phyloP scores from a whole-genome alignment of 2,329 filamentous ascomycete species.

The Eutypa lata region DNA sequence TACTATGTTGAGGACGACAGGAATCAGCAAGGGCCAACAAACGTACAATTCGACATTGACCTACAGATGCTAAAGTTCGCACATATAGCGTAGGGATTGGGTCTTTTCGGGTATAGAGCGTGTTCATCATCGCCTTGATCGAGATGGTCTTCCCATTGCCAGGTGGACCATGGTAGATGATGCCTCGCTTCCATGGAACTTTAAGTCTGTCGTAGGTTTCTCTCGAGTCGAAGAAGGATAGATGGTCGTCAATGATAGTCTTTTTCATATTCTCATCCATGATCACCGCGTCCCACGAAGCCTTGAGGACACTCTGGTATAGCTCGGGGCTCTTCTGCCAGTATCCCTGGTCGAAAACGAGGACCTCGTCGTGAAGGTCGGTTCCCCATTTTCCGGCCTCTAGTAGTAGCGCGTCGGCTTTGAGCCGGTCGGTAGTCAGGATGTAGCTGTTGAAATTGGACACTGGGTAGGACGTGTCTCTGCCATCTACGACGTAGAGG shows the following conservation, averaged over 20 bases:
- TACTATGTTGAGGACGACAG: constrained; percentile 30
- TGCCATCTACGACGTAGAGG: constrained; percentile 39
- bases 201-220: constrained; percentile 57
- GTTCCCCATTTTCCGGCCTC: constrained; percentile 52
- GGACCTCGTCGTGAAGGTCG: constrained; percentile 61
- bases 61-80: constrained; percentile 39
- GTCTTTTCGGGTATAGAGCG: constrained; percentile 50
- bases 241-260: constrained; percentile 59
- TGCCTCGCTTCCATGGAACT: constrained; percentile 69
- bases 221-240: constrained; percentile 59
- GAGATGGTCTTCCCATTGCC: constrained; percentile 68
- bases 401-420: constrained; percentile 50
- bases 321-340: constrained; percentile 64
- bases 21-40: neutral
- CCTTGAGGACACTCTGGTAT: constrained; percentile 51
- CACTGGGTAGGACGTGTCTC: constrained; percentile 32
- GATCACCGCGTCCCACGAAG: constrained; percentile 65
- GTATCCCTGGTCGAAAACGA: constrained; percentile 60
- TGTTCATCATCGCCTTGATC: constrained; percentile 68
- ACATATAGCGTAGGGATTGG: constrained; percentile 62
- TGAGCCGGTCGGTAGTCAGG: constrained; percentile 28
- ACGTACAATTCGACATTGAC: constrained; percentile 7
- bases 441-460: constrained; percentile 36
- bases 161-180: constrained; percentile 65
- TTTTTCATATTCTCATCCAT: constrained; percentile 64